Conservation (phyloP, 148 eudicot species). For the Dysphania ambrosioides region DNA sequence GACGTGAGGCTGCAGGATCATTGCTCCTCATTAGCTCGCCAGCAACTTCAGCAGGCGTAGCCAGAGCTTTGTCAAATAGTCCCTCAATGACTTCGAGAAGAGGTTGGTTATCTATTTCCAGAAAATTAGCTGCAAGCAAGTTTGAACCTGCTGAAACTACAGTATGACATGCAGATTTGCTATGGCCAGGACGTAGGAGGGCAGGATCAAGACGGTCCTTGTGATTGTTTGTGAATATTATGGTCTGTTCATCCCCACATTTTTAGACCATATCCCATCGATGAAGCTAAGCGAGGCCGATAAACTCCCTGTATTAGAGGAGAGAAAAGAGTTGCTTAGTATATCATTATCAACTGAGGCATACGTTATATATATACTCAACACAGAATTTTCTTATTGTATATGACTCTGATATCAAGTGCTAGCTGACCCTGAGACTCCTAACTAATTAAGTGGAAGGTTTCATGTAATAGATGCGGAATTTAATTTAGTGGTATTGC, state of each 20-base stretch:
- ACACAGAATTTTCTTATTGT: not conserved
- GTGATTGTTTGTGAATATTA: slow-evolving; percentile 73
- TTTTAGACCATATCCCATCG: slow-evolving; percentile 73
- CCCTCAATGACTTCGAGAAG: slow-evolving; percentile 31
- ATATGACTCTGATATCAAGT: not conserved
- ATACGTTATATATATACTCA: not conserved
- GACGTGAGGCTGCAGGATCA: slow-evolving; percentile 21
- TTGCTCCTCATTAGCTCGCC: slow-evolving; percentile 42
- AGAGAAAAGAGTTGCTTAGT: not conserved
- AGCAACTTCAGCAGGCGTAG: slow-evolving; percentile 40
- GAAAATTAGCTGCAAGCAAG: slow-evolving; percentile 52
- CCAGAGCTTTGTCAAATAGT: slow-evolving; percentile 21
- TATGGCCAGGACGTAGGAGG: slow-evolving; percentile 64
- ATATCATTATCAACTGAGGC: not conserved
- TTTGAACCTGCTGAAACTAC: slow-evolving; percentile 53
- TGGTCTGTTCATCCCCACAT: slow-evolving; percentile 74
- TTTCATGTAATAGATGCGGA: not conserved
- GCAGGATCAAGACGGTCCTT: slow-evolving; percentile 69
- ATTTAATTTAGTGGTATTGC: too few relatives aligned
- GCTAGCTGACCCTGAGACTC: not conserved
- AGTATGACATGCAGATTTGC: slow-evolving; percentile 73
- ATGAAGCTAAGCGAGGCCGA: slow-evolving; percentile 68
- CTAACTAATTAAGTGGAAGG: not conserved
- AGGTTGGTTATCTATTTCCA: slow-evolving; percentile 37
- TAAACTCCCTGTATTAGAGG: slow-evolving; percentile 32